Evolutionary conservation across 2,329 filamentous ascomycete genomes (phyloP), one percentile per base, ranked within the genome.

Genomic region (Colletotrichum sp.): DNA sequence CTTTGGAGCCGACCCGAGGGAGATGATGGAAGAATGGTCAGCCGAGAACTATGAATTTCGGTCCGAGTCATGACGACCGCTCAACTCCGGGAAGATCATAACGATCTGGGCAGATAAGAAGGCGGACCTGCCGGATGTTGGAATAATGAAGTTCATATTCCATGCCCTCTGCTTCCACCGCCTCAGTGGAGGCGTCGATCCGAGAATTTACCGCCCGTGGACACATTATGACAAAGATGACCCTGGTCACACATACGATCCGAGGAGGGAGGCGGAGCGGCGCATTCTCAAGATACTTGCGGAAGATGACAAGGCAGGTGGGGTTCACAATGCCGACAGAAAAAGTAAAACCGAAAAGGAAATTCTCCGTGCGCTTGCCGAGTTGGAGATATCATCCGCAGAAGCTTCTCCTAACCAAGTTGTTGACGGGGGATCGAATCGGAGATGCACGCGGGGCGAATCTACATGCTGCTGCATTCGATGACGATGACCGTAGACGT

Each of bases 31-130:
- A 2, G 43, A 48, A 48, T 48, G 43, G 43, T 48, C 43, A 3
- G 43, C n/a, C n/a, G 43, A 1, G 9, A 48, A 48, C n/a, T 48
- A 48, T 4, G 43, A 48, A 0, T 48, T 21, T 3, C 43, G n/a
- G n/a, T 4, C 6, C 1, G n/a, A 48, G 0, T 48, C 43, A 2
- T n/a, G n/a, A 21, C 43, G 6, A 0, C 43, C 43, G 9, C n/a
- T 48, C n/a, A 13, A 48, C 18, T 12, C n/a, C 0, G 10, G 43
- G 43, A 48, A 1, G 1, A 48, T 48, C 5, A 48, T 48, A 0
- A 48, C 43, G 5, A 48, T 48, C 3, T 48, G 43, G 43, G 43
- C 43, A 0, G 43, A 48, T 3, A 48, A n/a, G 39, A 48, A 48
- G 39, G 18, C 1, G 9, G 39, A 48, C 18, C 39, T 43, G 39